phyloP scores from a whole-genome alignment of 495 filamentous ascomycete genomes.

The Penicillium herquei region DNA sequence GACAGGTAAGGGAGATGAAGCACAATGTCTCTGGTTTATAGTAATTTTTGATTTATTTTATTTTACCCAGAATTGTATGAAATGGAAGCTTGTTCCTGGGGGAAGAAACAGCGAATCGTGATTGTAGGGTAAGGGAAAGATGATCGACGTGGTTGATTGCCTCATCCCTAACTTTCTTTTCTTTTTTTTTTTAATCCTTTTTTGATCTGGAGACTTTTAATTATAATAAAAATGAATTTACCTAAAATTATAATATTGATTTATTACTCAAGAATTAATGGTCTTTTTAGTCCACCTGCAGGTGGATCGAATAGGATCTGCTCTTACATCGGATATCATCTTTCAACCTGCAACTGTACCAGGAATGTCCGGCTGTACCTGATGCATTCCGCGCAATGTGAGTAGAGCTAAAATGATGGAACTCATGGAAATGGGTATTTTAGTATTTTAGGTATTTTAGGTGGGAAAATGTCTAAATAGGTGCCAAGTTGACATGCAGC shows the following conservation, averaged over 20 bases:
- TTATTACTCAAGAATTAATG: too few relatives aligned
- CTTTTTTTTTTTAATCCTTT: constrained; percentile 14
- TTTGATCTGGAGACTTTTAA: constrained; percentile 8
- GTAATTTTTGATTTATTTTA: neutral
- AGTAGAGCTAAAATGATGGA: constrained; percentile 19
- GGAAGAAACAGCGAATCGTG: neutral
- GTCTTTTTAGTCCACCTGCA: neutral
- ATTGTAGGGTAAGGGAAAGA: constrained; percentile 27
- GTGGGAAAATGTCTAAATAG: too few relatives aligned
- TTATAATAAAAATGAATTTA: constrained; percentile 6
- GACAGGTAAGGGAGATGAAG: constrained; percentile 10
- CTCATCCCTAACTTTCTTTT: constrained; percentile 31
- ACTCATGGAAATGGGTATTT: neutral
- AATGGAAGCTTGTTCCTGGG: constrained; percentile 21
- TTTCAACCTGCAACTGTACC: constrained; percentile 2
- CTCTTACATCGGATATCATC: constrained; percentile 5
- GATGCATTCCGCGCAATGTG: constrained; percentile 23
- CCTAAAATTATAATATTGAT: too few relatives aligned
- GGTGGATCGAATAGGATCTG: constrained; percentile 2
- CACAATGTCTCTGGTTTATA: constrained; percentile 18
- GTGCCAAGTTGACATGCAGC: constrained; percentile 14
- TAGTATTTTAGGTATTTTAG: too few relatives aligned
- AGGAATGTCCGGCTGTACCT: constrained; percentile 24
- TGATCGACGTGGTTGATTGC: constrained; percentile 24
- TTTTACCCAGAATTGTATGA: neutral